Percentiles rank a stretch among this genome's conserved stretches.
Evolutionary conservation across 805 yeast genomes (phyloP).

Genomic region (Alloascoidea africana): DNA sequence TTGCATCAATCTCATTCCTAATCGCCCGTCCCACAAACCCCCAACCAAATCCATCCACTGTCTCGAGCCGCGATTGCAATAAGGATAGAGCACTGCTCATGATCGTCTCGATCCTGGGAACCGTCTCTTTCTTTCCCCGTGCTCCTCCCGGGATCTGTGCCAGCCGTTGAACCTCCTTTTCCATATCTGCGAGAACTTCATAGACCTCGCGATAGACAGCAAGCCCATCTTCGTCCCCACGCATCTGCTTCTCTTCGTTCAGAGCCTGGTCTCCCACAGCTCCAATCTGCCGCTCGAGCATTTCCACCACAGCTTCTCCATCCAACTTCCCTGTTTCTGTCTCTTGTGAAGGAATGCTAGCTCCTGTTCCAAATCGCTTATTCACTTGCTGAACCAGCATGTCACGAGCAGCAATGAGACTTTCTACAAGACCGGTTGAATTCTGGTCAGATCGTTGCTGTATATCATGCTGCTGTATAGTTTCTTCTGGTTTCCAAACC

Average conservation of each 20-base stretch:
- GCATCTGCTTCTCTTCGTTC: background rate
- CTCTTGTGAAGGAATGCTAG: background rate
- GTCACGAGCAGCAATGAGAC: background rate
- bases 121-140: background rate
- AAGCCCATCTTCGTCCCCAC: background rate
- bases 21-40: background rate
- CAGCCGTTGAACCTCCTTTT: background rate
- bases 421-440: background rate
- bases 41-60: background rate
- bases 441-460: background rate
- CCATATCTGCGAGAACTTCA: background rate
- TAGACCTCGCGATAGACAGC: background rate
- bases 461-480: background rate
- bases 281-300: background rate
- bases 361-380: background rate
- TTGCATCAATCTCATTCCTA: background rate
- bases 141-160: background rate
- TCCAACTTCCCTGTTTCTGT: background rate
- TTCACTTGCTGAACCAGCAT: background rate
- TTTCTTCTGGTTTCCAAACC: background rate
- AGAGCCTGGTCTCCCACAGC: background rate
- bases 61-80: background rate
- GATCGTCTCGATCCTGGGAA: no score
- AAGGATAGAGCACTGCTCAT: no score
- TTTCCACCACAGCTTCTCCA: background rate